Evolutionary conservation across 805 yeast genomes (phyloP), one percentile per base, ranked within the genome.

Genomic region (Yamadazyma scolyti): DNA sequence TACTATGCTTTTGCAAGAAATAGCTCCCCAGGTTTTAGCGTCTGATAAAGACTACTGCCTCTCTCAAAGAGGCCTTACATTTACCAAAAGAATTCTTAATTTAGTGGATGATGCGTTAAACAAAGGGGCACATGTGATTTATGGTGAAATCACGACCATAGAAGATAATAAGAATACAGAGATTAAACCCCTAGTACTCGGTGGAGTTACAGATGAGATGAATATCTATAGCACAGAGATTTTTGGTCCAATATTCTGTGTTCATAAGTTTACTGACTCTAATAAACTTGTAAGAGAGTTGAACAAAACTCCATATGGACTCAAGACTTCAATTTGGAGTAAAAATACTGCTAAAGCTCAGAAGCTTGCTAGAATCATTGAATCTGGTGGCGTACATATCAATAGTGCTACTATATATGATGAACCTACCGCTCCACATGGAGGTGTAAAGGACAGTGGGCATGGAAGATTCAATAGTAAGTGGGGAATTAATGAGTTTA

Each of bases 401-500:
- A 60, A 61, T 39, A 34, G 48, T 9, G 38, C 58, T 6, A 57
- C 64, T 3, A 31, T 64, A 3, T 54, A 46, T 32, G 67, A 61
- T 31, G 67, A 60, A 34, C 42, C 62, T 12, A 49, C 57, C 6
- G 32, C 52, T 7, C 75, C 75, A 0, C 75, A 68, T 40, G 75
- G 75, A 1, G 75, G 74, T 11, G 35, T 71, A 34, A 56, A 68
- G 50, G 38, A 50, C 48, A 36, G 61, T 49, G 50, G 71, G 34
- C 34, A 59, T 48, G 62, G 68, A 30, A 25, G 67, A 48, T 48
- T 57, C 52, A 39, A 68, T 57, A 35, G 56, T 40, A 32, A 28
- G 8, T 69, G 73, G 74, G 75, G 75, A 0, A 42, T 69, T 16
- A 59, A 61, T 20, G 68, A 61, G 37, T 70, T 69, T 37, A 37